phyloP scores from a whole-genome alignment of 106 monocot species.

The Acorus gramineus region DNA sequence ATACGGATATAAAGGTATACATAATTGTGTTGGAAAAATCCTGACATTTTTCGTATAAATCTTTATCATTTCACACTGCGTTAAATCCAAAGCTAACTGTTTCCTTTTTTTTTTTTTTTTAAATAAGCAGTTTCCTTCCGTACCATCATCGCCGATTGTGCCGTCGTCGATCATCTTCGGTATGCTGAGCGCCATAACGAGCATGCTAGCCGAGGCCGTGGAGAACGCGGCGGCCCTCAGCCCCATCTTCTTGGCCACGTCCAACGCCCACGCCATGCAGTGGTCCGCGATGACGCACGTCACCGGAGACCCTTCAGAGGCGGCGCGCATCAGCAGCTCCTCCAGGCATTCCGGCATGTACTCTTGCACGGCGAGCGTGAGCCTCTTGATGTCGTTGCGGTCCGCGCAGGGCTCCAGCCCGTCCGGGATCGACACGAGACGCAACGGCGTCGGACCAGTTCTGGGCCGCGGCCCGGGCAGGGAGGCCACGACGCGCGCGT shows the following conservation, averaged over 20 bases:
- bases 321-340: constrained; percentile 9
- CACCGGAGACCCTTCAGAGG: neutral
- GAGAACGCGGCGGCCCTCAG: constrained; percentile 12
- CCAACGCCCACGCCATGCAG: constrained; percentile 20
- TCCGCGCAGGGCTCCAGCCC: constrained; percentile 19
- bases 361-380: neutral
- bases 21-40: too few relatives aligned
- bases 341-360: constrained; percentile 20
- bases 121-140: neutral
- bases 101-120: too few relatives aligned
- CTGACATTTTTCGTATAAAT: too few relatives aligned
- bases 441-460: constrained; percentile 1
- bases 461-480: neutral
- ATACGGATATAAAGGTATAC: too few relatives aligned
- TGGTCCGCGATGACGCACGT: constrained; percentile 26
- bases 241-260: constrained; percentile 19
- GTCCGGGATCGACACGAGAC: constrained; percentile 28
- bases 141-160: constrained; percentile 19
- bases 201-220: constrained; percentile 12
- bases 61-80: too few relatives aligned
- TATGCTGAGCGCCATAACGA: constrained; percentile 6
- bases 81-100: too few relatives aligned
- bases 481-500: constrained; percentile 12
- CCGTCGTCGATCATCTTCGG: constrained; percentile 31
- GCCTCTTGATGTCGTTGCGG: constrained; percentile 12